Conservation (phyloP, 108 stramenopile genomes). For the Conticribra guillardii region DNA sequence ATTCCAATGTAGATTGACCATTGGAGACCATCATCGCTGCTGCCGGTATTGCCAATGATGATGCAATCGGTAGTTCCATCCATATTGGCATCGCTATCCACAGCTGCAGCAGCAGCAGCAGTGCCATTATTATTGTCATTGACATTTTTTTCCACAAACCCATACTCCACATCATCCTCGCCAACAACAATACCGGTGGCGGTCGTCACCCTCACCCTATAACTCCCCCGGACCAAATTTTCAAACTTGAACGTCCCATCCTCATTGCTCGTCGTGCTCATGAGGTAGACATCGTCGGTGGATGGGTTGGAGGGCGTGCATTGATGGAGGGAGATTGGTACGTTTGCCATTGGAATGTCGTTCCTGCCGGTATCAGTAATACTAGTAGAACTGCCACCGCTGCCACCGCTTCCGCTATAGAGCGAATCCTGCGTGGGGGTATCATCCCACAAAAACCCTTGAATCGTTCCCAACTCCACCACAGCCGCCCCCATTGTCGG, state of each 20-base stretch:
- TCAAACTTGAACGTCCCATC: background rate
- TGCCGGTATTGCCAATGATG: background rate
- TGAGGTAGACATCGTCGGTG: background rate
- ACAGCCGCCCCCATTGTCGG: background rate
- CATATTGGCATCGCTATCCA: background rate
- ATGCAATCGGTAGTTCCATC: conserved; percentile 4
- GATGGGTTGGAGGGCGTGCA: background rate
- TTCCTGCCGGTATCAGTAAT: background rate
- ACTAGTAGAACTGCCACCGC: background rate
- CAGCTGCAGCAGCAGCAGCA: background rate
- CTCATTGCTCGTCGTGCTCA: background rate
- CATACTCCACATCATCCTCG: background rate
- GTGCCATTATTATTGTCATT: background rate
- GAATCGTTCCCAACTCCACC: background rate
- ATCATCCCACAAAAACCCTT: background rate
- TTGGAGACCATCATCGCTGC: background rate
- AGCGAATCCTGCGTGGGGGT: background rate
- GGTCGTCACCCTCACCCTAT: background rate
- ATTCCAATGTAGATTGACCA: background rate
- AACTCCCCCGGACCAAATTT: background rate
- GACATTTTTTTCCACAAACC: background rate
- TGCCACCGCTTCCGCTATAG: background rate
- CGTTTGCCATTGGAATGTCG: background rate
- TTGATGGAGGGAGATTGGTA: background rate
- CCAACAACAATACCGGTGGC: background rate